phyloP scores from a whole-genome alignment of 2,329 filamentous ascomycete species.

The Pseudohalonectria lignicola region DNA sequence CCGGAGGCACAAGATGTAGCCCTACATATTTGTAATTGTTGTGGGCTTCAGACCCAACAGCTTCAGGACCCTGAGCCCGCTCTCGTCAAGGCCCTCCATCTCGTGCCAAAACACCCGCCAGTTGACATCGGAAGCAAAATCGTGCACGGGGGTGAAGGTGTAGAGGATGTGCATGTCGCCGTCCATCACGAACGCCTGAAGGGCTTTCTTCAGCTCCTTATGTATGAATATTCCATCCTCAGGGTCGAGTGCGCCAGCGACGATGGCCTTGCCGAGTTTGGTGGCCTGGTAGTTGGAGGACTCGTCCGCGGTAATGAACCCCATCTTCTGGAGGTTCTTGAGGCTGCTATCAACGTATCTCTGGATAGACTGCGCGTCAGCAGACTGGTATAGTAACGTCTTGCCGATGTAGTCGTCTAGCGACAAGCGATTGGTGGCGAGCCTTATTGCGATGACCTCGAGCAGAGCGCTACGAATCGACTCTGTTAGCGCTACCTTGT shows the following conservation, averaged over 20 bases:
- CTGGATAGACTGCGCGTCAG: conserved; percentile 35
- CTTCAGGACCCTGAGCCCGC: conserved; percentile 54
- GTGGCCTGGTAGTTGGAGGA: conserved; percentile 48
- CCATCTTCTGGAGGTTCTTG: conserved; percentile 14
- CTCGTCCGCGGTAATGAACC: conserved; percentile 40
- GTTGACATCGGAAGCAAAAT: conserved; percentile 44
- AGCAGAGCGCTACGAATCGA: conserved; percentile 61
- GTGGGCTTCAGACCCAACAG: conserved; percentile 60
- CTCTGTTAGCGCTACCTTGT: too few species aligned
- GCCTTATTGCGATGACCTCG: conserved; percentile 56
- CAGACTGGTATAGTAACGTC: conserved; percentile 53
- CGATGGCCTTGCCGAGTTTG: conserved; percentile 56
- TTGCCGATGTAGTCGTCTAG: conserved; percentile 58
- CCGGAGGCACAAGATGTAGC: too few species aligned
- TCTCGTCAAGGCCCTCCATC: conserved; percentile 60
- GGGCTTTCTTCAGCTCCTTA: conserved; percentile 53
- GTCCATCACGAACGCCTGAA: conserved; percentile 68
- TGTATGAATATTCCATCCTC: conserved; percentile 67
- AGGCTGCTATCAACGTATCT: conserved; percentile 48
- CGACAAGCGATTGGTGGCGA: conserved; percentile 54
- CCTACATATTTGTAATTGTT: conserved; percentile 55
- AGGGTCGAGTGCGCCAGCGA: conserved; percentile 61
- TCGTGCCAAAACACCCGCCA: conserved; percentile 65
- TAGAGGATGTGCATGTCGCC: conserved; percentile 73
- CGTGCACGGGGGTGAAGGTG: conserved; percentile 63